A percentile compares a stretch with the other conserved stretches of the same genome.
phyloP scores from a whole-genome alignment of 371 early-diverging fungal species.

The Nematocida ausubeli region DNA sequence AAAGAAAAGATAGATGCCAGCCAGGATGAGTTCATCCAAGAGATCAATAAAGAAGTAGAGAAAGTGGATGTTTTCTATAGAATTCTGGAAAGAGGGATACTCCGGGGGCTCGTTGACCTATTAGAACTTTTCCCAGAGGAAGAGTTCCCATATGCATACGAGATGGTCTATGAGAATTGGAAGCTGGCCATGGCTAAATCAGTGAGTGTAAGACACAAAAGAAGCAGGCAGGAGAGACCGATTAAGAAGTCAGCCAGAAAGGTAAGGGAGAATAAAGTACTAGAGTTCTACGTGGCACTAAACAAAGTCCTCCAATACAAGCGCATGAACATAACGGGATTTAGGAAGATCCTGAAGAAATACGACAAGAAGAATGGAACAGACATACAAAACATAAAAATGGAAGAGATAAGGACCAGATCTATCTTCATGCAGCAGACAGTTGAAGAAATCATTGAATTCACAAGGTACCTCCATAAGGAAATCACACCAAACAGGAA shows the following conservation, averaged over 20 bases:
- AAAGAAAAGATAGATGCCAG: constrained; percentile 27
- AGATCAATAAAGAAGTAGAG: constrained; percentile 48
- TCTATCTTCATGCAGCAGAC: constrained; percentile 52
- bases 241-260: background rate
- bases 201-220: background rate
- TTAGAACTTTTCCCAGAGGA: constrained; percentile 47
- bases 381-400: constrained; percentile 19
- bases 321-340: constrained; percentile 63
- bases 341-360: constrained; percentile 62
- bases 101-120: constrained; percentile 55
- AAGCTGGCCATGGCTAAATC: constrained; percentile 1
- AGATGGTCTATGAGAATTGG: constrained; percentile 19
- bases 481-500: constrained; percentile 59
- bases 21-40: constrained; percentile 36
- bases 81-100: constrained; percentile 58
- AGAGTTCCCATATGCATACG: constrained; percentile 17
- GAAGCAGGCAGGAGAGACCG: constrained; percentile 20
- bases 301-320: constrained; percentile 62
- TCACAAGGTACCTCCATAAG: constrained; percentile 56
- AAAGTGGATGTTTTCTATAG: constrained; percentile 63
- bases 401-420: constrained; percentile 25
- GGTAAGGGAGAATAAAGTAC: constrained; percentile 59
- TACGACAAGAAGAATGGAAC: constrained; percentile 53
- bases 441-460: constrained; percentile 54
- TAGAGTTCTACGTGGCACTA: constrained; percentile 62